Evolutionary conservation across 371 early-diverging fungal species (phyloP), one percentile per base, ranked within the genome.

Genomic region (Dinochytrium kinnereticum): DNA sequence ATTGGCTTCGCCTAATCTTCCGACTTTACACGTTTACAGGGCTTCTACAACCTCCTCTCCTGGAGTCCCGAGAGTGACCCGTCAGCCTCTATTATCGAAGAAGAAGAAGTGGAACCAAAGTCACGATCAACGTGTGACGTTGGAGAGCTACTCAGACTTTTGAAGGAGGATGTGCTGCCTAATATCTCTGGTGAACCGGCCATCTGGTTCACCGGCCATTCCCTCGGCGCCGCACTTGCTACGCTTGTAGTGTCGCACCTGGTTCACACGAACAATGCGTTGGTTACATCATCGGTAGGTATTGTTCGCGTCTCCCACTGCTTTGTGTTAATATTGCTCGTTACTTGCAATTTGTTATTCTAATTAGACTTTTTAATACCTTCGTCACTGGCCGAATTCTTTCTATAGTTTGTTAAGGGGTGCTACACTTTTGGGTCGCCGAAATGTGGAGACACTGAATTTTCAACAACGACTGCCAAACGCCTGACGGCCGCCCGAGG

Each of bases 181-280:
- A 5, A 57, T 34, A 68, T 36, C 26, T 30, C 51, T 36, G 59
- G 57, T 5, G 36, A 26, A 19, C 53, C 74, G 64, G 59, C 68
- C 33, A 68, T 77, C 59, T 77, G 78, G 78, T 68, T 77, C 44
- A 77, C 78, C 2, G 78, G 78, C 5, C 78, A 77, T 36, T 70
- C 71, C 17, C 24, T 72, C n/a, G 78, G 78, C 1, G 78, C 71
- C 1, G 57, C 64, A 5, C 44, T 77, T 1, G 61, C 74, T 0
- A 71, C 78, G 28, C 28, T 77, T 28, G 68, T 74, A 10, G 39
- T 77, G 37, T 70, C 71, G 5, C 78, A 77, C 31, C 51, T 77
- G 66, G 69, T 72, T 17, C 66, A 71, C 59, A 30, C 51, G 0
- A 71, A 57, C 21, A 28, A 33, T 37, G 30, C 65, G 26, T 39